Evolutionary conservation across 2,329 filamentous ascomycete species (phyloP).

Genomic region (Raffaelea albimanens): DNA sequence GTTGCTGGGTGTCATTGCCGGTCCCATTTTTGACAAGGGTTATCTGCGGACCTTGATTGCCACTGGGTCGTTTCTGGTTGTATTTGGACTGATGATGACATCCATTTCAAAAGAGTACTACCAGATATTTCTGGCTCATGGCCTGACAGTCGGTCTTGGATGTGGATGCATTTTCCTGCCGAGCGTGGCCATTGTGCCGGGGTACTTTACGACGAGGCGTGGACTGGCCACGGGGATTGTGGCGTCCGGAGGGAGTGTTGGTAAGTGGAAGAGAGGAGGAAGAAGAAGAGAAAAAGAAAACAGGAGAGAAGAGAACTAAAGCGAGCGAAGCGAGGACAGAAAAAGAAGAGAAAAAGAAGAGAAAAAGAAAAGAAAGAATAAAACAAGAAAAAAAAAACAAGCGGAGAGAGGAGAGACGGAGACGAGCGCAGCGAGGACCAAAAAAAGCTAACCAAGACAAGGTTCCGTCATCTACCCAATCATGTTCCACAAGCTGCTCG

Average conservation of each 20-base stretch:
- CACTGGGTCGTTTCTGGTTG: background rate
- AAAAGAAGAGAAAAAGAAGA: too few species aligned
- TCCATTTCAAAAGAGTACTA: background rate
- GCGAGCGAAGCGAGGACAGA: too few species aligned
- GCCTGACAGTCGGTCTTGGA: background rate
- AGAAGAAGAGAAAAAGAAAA: too few species aligned
- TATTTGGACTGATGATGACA: conserved; percentile 1
- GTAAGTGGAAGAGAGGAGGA: too few species aligned
- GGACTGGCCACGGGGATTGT: background rate
- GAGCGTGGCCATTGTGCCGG: background rate
- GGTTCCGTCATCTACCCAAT: background rate
- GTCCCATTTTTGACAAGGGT: background rate
- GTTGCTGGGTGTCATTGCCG: background rate
- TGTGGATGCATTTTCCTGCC: background rate
- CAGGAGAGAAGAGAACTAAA: too few species aligned
- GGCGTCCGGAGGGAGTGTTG: background rate
- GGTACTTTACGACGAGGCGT: background rate
- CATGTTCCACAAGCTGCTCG: background rate
- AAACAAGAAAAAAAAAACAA: too few species aligned
- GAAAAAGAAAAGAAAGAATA: too few species aligned
- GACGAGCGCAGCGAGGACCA: too few species aligned
- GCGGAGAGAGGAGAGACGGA: too few species aligned
- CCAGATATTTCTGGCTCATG: background rate
- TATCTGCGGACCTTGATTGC: background rate
- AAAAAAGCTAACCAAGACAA: too few species aligned